phyloP scores from a whole-genome alignment of 371 early-diverging fungal genomes.

The Mortierella sp. region DNA sequence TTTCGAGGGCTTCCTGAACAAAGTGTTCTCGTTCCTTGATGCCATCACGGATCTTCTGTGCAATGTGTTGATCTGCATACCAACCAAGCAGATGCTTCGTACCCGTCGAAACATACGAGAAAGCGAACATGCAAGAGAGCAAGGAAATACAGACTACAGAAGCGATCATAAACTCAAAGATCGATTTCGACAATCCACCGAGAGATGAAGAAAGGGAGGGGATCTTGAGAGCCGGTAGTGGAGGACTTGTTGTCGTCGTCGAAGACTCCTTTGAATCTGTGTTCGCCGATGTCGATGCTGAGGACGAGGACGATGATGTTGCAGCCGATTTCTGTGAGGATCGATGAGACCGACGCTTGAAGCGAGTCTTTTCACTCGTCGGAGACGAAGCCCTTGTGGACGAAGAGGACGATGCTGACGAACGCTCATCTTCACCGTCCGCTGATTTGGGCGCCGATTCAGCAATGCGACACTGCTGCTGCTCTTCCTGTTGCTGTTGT shows the following conservation, averaged over 20 bases:
- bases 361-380: conserved; percentile 2
- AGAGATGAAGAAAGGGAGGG: conserved; percentile 30
- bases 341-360: conserved; percentile 4
- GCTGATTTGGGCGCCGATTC: not conserved
- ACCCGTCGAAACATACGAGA: conserved; percentile 43
- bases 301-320: not conserved
- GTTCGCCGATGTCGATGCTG: not conserved
- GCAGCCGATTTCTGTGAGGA: not conserved
- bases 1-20: conserved; percentile 44
- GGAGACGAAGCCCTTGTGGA: not conserved
- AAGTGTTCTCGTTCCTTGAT: conserved; percentile 41
- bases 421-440: not conserved
- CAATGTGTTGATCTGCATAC: conserved; percentile 45
- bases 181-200: conserved; percentile 17
- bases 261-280: too few relatives aligned
- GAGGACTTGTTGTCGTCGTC: not conserved
- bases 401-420: not conserved
- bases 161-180: conserved; percentile 26
- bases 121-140: conserved; percentile 34
- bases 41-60: conserved; percentile 44
- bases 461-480: conserved; percentile 9
- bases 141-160: conserved; percentile 35
- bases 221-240: conserved; percentile 30
- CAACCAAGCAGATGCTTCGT: conserved; percentile 41
- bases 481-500: not conserved